These are phyloP conservation scores for Apiotrichum gracile DNA, from an alignment of 1,284 basidiomycete species.

Conservation along the genomic window DNA sequence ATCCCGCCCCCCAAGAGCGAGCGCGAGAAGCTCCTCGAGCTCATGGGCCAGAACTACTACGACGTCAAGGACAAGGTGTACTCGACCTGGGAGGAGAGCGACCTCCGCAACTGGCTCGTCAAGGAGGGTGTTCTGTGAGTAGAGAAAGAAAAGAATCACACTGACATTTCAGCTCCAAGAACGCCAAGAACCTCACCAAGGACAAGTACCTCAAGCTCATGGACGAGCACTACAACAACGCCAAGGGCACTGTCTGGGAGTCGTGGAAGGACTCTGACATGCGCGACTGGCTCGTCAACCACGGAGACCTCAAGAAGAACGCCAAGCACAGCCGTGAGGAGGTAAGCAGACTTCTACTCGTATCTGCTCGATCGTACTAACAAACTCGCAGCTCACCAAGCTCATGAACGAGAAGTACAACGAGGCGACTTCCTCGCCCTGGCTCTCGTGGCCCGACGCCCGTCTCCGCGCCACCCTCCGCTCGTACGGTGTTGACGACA, in stretches of 20 bases:
- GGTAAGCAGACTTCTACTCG: too few relatives aligned
- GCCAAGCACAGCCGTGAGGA: constrained; percentile 66
- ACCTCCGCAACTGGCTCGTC: constrained; percentile 49
- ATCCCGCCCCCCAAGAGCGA: constrained; percentile 56
- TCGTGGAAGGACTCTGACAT: constrained; percentile 76
- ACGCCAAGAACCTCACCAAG: constrained; percentile 6
- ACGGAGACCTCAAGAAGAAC: constrained; percentile 65
- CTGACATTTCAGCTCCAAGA: neutral
- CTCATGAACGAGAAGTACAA: constrained; percentile 46
- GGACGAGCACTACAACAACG: constrained; percentile 66
- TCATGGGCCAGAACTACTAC: constrained; percentile 79
- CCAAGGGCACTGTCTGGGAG: constrained; percentile 61
- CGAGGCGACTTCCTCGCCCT: constrained; percentile 52
- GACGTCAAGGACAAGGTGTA: constrained; percentile 57
- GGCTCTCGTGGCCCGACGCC: constrained; percentile 83
- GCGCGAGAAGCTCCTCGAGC: constrained; percentile 61
- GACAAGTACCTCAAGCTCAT: constrained; percentile 53
- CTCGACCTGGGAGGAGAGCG: constrained; percentile 56
- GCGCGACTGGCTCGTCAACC: constrained; percentile 66
- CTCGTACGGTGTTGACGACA: constrained; percentile 64
- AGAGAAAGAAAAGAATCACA: too few relatives aligned
- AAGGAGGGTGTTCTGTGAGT: constrained; percentile 39
- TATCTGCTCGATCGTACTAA: constrained; percentile 16
- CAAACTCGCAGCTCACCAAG: constrained; percentile 2
- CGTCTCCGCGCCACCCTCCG: constrained; percentile 76